Conservation (phyloP, 805 yeast species). For the Cyberlindnera euphorbiae region DNA sequence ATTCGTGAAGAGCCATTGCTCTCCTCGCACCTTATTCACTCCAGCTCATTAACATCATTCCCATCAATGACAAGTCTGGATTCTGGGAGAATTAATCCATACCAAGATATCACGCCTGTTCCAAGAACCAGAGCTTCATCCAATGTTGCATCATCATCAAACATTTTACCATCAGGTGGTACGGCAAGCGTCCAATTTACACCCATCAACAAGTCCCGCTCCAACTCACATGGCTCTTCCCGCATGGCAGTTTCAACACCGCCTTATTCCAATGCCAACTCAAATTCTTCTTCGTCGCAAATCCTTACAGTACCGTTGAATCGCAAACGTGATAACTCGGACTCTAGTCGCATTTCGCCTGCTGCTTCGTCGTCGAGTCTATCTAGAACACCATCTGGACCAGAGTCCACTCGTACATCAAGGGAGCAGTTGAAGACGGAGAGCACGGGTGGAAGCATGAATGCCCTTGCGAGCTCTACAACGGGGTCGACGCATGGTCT, state of each 20-base stretch:
- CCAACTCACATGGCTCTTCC: slow-evolving; percentile 12
- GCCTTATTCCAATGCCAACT: neutral
- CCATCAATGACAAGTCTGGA: slow-evolving; percentile 23
- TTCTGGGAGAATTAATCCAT: slow-evolving; percentile 14
- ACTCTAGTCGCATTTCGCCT: too few species aligned
- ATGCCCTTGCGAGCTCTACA: neutral
- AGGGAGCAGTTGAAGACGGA: too few species aligned
- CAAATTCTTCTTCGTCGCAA: neutral
- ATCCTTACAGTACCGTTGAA: slow-evolving; percentile 1
- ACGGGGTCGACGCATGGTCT: too few species aligned
- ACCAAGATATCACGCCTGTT: neutral
- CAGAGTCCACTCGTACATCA: too few species aligned
- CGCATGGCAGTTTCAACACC: neutral
- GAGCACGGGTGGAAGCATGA: neutral
- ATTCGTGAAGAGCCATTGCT: slow-evolving; percentile 16
- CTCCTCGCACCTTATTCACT: slow-evolving; percentile 1
- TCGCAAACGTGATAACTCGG: too few species aligned
- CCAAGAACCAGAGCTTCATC: slow-evolving; percentile 12
- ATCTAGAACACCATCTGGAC: neutral
- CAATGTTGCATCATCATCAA: neutral
- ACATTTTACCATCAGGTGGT: too few species aligned
- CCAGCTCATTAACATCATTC: slow-evolving; percentile 18
- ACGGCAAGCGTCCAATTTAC: slow-evolving; percentile 4
- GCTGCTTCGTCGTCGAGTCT: neutral
- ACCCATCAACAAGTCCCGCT: slow-evolving; percentile 12